Evolutionary conservation across 2,329 filamentous ascomycete genomes (phyloP).

Genomic region (Penicillium digitatum): DNA sequence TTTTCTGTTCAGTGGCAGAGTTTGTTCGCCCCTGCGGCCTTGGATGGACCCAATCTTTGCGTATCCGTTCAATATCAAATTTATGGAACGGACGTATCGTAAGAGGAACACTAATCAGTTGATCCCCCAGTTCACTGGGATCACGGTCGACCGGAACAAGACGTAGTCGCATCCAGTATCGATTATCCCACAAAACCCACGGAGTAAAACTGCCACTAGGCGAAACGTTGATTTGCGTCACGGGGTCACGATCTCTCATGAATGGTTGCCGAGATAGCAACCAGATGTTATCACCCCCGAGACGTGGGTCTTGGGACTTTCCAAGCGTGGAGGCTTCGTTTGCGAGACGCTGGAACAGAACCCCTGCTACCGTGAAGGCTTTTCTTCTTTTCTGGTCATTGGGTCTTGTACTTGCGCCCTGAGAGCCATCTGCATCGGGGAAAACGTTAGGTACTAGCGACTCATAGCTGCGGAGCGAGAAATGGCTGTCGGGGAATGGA

Average conservation of each 20-base stretch:
- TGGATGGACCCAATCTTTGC: slow-evolving; percentile 5
- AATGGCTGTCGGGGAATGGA: slow-evolving; percentile 40
- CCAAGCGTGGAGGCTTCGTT: slow-evolving; percentile 1
- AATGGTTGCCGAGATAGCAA: slow-evolving; percentile 39
- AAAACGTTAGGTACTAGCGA: slow-evolving; percentile 43
- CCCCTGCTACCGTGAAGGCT: slow-evolving; percentile 50
- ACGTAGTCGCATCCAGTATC: slow-evolving; percentile 53
- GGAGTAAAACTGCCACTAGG: neutral
- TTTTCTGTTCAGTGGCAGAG: neutral
- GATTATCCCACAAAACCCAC: slow-evolving; percentile 49
- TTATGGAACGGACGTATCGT: slow-evolving; percentile 41
- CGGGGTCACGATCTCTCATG: slow-evolving; percentile 26
- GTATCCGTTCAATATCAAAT: slow-evolving; percentile 29
- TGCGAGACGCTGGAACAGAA: slow-evolving; percentile 45
- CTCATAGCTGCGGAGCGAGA: slow-evolving; percentile 45
- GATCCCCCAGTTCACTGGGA: neutral
- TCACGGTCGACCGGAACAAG: slow-evolving; percentile 22
- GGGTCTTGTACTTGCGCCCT: neutral
- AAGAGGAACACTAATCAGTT: slow-evolving; percentile 21
- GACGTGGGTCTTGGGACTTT: neutral
- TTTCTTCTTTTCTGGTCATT: slow-evolving; percentile 20
- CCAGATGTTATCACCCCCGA: slow-evolving; percentile 30
- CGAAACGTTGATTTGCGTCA: slow-evolving; percentile 19
- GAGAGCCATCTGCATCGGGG: slow-evolving; percentile 13
- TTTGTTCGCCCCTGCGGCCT: neutral